Evolutionary conservation across 345 rosid genomes (phyloP), one percentile per base, ranked within the genome.

Genomic region (Toxicodendron radicans): DNA sequence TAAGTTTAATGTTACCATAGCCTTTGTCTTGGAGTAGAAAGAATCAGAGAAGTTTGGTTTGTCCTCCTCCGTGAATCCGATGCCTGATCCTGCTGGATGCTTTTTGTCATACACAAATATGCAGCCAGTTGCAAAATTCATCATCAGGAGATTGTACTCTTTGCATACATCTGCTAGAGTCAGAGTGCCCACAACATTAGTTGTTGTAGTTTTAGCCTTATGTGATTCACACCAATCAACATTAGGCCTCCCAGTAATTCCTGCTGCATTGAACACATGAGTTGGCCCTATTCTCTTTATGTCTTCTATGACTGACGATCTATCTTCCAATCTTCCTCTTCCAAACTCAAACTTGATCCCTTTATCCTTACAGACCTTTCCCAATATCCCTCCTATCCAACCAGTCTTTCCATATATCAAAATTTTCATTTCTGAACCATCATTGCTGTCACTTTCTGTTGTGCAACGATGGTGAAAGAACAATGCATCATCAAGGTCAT

Each of bases 171-270:
- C 89, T 1, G 89, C 88, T 1, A 88, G 73, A 54, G 81, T 88
- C 77, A 86, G 70, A 4, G 91, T 78, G 1, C 91, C 91, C 20
- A 76, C 76, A 0, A 86, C 88, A 75, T 86, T 84, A 14, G 83
- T 77, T 78, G 84, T 79, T 23, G 83, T 76, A 3, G 91, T 88
- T 68, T 86, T 89, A 0, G 79, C 74, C 63, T 79, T 84, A 76
- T 88, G 91, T 58, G 88, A 80, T 68, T 86, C 89, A 66, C 91
- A 86, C 89, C 89, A 86, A 54, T 88, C 88, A 2, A 86, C 90
- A 10, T 88, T 88, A 9, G 92, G 90, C 69, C 92, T 84, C 3
- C 90, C 90, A 3, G 90, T 88, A 58, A 88, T 78, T 59, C 92
- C 92, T 76, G 87, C 88, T 45, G 87, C 88, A 35, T 83, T 88